These are phyloP conservation scores for Leccinum olivaceopallidum DNA, from an alignment of 768 basidiomycete genomes.

Conservation along the genomic window DNA sequence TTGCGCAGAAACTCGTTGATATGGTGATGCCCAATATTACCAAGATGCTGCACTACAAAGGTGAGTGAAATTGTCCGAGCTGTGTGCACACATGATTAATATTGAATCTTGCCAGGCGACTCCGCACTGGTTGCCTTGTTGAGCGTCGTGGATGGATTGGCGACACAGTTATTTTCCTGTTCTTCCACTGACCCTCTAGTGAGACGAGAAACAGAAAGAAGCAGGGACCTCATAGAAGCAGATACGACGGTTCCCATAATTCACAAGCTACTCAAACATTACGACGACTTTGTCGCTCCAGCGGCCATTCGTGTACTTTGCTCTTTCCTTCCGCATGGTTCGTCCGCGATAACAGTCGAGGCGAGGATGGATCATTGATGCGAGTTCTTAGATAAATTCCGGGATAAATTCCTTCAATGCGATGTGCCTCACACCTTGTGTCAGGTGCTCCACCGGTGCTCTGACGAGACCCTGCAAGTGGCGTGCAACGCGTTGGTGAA, in stretches of 20 bases:
- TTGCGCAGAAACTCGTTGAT: slow-evolving; percentile 19
- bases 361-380: background rate
- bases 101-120: slow-evolving; percentile 6
- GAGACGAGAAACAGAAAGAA: background rate
- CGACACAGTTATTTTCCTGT: slow-evolving; percentile 8
- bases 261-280: slow-evolving; percentile 16
- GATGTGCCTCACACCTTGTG: slow-evolving; percentile 15
- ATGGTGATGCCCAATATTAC: background rate
- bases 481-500: no score
- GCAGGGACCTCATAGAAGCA: slow-evolving; percentile 6
- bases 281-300: slow-evolving; percentile 31
- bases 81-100: no score
- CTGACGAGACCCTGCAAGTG: no score
- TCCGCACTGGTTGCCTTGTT: slow-evolving; percentile 24
- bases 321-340: slow-evolving; percentile 24
- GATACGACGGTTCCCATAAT: slow-evolving; percentile 1
- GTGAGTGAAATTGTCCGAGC: slow-evolving; percentile 1
- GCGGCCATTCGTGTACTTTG: slow-evolving; percentile 28
- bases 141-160: slow-evolving; percentile 19
- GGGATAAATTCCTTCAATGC: slow-evolving; percentile 13
- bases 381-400: slow-evolving; percentile 18
- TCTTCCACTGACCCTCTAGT: background rate
- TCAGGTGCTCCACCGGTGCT: slow-evolving; percentile 22
- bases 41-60: slow-evolving; percentile 13
- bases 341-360: background rate